Evolutionary conservation across 179 eudicot genomes (phyloP).

Genomic region (Pouteria campechiana): DNA sequence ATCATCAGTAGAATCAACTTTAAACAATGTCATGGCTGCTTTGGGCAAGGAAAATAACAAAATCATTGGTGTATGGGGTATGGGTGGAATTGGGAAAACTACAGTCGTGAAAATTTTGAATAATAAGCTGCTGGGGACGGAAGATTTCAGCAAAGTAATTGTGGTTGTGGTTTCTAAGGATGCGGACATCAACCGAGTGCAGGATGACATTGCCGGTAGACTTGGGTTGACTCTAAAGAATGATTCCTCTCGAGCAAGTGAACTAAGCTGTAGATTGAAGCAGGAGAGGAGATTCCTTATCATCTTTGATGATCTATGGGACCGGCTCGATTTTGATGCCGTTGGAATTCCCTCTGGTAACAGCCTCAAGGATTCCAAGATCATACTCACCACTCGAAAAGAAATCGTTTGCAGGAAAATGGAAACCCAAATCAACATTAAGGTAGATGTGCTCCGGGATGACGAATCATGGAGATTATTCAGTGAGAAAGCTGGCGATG

Average conservation of each 20-base stretch:
- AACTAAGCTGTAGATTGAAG: slow-evolving; percentile 17
- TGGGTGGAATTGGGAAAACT: slow-evolving; percentile 37
- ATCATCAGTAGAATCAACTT: slow-evolving; percentile 16
- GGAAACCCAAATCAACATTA: slow-evolving; percentile 10
- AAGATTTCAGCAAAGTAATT: slow-evolving; percentile 25
- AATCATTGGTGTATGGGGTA: slow-evolving; percentile 27
- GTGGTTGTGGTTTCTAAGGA: slow-evolving; percentile 23
- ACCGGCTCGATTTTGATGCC: slow-evolving; percentile 16
- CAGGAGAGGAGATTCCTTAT: slow-evolving; percentile 11
- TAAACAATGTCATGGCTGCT: slow-evolving; percentile 14
- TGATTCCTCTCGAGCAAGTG: slow-evolving; percentile 13
- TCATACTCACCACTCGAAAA: slow-evolving; percentile 20
- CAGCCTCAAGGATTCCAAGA: slow-evolving; percentile 13
- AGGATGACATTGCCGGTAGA: slow-evolving; percentile 17
- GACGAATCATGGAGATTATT: slow-evolving; percentile 27
- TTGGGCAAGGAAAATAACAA: slow-evolving; percentile 4
- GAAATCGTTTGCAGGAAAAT: slow-evolving; percentile 26
- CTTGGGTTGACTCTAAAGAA: slow-evolving; percentile 15
- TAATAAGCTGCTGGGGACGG: slow-evolving; percentile 9
- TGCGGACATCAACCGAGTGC: slow-evolving; percentile 17
- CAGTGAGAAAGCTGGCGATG: slow-evolving; percentile 9
- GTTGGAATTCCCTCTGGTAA: slow-evolving; percentile 21
- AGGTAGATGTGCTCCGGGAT: slow-evolving; percentile 11
- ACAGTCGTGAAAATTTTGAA: slow-evolving; percentile 23
- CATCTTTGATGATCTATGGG: slow-evolving; percentile 41